Base-by-base conservation (phyloP, 352 stramenopile genomes). In the Paralagenidium karlingii region DNA sequence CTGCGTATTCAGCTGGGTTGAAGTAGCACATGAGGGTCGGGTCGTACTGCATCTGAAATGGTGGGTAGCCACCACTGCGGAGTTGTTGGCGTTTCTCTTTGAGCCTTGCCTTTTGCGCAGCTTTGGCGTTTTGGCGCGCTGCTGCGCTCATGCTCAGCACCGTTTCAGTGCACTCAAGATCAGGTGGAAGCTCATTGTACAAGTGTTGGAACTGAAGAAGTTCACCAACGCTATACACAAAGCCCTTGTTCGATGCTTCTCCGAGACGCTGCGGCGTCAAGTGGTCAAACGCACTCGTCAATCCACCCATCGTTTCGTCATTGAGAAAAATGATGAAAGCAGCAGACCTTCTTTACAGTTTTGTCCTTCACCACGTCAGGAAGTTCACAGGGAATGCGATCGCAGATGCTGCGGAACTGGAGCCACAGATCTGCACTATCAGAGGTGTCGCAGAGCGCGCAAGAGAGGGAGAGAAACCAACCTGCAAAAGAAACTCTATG, bases 21-120 rank as follows among this genome's bases (percentile, higher is more conserved):
- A 85, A 88, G 39, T 83, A 85, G 24, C 65, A 74, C 41, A 79
- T 58, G 33, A 84, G 62, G 6, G 68, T 79, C 33, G 75, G 60
- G 24, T 85, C 75, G 52, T 84, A 88, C 45, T 70, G 66, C 47
- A 79, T 45, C 22, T 55, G 67, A 38, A 25, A 20, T 4, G 27
- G 8, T n/a, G 38, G 40, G 18, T 7, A 36, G 22, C 7, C 30
- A 16, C 22, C 30, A 53, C 49, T 38, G 12, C 48, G 21, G 31
- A 58, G 21, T 30, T 53, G 45, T 9, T 54, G 58, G 22, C 26
- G 55, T 44, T 73, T 82, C 27, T 68, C 49, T 36, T 79, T 81
- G 33, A 62, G 59, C 36, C 63, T 62, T 22, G 56, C 67, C 28
- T 62, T 58, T 32, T 60, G 43, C 29, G 57, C 53, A 3, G 43